phyloP scores from a whole-genome alignment of 2,329 filamentous ascomycete genomes.

The Colletotrichum tamarilloi region DNA sequence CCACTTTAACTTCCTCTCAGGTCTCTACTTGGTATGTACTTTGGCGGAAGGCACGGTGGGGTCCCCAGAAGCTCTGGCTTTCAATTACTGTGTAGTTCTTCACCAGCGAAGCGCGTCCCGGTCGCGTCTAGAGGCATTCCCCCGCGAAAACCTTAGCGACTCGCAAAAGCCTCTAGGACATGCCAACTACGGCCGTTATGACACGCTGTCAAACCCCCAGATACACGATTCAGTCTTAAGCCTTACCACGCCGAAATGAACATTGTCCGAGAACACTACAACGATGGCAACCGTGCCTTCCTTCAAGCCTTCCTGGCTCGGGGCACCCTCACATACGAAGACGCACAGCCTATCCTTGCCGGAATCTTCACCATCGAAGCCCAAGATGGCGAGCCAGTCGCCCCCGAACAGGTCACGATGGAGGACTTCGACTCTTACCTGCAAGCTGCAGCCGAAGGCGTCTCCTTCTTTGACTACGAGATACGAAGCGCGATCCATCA shows the following conservation, averaged over 20 bases:
- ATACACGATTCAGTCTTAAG: not conserved
- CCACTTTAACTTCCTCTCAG: too few species aligned
- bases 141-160: not conserved
- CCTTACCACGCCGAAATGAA: constrained; percentile 21
- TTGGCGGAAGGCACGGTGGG: not conserved
- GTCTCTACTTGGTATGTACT: not conserved
- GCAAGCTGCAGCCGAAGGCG: constrained; percentile 74
- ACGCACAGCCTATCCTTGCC: constrained; percentile 80
- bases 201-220: not conserved
- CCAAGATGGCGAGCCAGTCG: constrained; percentile 50
- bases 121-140: not conserved
- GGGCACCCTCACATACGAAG: constrained; percentile 79
- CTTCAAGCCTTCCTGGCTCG: constrained; percentile 88
- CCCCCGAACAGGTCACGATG: constrained; percentile 72
- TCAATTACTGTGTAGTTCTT: constrained; percentile 1
- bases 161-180: not conserved
- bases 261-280: constrained; percentile 50
- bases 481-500: constrained; percentile 83
- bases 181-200: not conserved
- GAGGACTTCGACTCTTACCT: constrained; percentile 78
- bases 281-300: constrained; percentile 84
- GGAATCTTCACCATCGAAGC: constrained; percentile 74
- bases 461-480: constrained; percentile 87
- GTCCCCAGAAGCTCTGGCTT: not conserved
- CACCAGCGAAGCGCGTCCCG: not conserved